These are phyloP conservation scores for Nakazawaea anatomiae DNA, from an alignment of 805 yeast species.

Conservation along the genomic window DNA sequence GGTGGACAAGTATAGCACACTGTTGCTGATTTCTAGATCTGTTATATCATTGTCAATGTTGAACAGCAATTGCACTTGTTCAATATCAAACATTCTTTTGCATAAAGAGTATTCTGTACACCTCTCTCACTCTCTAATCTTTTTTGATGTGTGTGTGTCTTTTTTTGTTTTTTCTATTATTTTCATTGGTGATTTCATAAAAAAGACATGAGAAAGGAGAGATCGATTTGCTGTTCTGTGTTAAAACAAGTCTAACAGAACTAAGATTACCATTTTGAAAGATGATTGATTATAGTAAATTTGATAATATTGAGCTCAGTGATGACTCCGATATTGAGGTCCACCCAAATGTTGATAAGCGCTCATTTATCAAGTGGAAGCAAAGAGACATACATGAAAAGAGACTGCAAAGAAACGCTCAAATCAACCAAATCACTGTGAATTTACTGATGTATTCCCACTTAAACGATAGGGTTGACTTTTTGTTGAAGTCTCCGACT, in stretches of 20 bases:
- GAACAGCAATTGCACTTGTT: constrained; percentile 11
- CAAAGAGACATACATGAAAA: constrained; percentile 96
- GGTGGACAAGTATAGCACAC: constrained; percentile 50
- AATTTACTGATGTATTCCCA: constrained; percentile 78
- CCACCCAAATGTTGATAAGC: constrained; percentile 96
- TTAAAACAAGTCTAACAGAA: no score
- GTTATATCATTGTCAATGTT: constrained; percentile 26
- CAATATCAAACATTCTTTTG: constrained; percentile 5
- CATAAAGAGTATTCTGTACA: no score
- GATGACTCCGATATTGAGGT: constrained; percentile 97
- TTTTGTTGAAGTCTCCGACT: constrained; percentile 33
- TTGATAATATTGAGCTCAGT: constrained; percentile 94
- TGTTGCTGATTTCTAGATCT: constrained; percentile 47
- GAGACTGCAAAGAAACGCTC: constrained; percentile 72
- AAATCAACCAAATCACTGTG: constrained; percentile 67
- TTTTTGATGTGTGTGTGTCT: not conserved
- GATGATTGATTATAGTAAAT: constrained; percentile 86
- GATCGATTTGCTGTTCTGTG: not conserved
- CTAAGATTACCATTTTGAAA: no score
- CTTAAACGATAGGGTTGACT: constrained; percentile 68
- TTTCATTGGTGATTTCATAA: not conserved
- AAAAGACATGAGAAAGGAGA: not conserved
- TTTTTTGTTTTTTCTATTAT: not conserved
- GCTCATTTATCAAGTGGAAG: constrained; percentile 90
- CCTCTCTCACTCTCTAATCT: not conserved